Evolutionary conservation across 495 filamentous ascomycete species (phyloP), one percentile per base, ranked within the genome.

Genomic region (Talaromyces borbonicus): DNA sequence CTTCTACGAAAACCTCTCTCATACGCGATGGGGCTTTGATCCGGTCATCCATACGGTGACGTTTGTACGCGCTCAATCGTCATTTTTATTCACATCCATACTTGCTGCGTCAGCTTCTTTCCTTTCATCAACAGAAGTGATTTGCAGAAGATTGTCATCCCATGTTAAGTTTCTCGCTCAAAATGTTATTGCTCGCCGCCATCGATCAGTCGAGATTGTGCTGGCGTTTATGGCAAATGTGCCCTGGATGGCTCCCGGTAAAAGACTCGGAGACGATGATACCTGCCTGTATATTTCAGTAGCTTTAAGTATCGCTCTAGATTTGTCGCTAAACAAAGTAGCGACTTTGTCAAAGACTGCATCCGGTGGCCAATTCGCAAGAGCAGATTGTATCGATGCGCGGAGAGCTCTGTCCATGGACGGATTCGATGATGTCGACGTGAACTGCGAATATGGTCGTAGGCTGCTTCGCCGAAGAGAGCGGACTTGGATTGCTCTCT

Each of bases 141-240:
- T 86, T 9, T 81, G 77, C 1, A 82, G 72, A 31, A 62, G 83
- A 32, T 65, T 86, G 7, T 76, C 74, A 0, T 71, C 71, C 43
- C 81, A 85, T 54, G 77, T 76, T 54, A 83, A 79, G 49, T 66
- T 64, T 33, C 71, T 86, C 8, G 81, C 78, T 0, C 72, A 77
- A 25, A 68, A 73, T 16, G 70, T 84, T 19, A 75, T 81, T 29
- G 57, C 65, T 0, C 66, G 76, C 31, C 71, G 81, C 2, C 67
- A 77, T 51, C 73, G 76, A 27, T 86, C 83, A 5, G 78, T 82
- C 6, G 83, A 86, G 56, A 84, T 86, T 46, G 74, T 86, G 4
- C 56, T 86, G 11, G 83, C 78, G 2, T 86, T 84, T 49, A 83
- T 85, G 79, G 73, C 82, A n/a, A 84, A 85, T 51, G 73, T 86